Base-by-base conservation (phyloP, 2,329 filamentous ascomycete species). In the Orbilia ellipsospora region DNA sequence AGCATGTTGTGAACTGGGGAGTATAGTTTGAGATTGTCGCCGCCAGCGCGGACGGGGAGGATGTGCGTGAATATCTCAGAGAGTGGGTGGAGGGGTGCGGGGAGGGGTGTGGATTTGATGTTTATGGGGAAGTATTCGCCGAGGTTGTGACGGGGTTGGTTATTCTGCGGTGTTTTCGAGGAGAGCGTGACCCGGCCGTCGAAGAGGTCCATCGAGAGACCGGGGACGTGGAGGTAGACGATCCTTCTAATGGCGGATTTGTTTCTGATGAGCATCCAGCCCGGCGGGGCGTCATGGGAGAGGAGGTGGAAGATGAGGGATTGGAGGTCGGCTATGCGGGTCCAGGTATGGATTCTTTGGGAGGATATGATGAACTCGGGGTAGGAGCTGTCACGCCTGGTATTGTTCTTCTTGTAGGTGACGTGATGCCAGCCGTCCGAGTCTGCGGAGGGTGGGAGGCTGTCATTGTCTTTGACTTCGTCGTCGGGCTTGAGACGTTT, bases 191-290 rank as follows among this genome's bases (percentile, higher is more conserved):
- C 83, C 2, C 82, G 84, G 42, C 88, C 86, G 81, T 91, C 88
- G 83, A 98, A 96, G 91, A 98, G 95, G 77, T 89, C 91, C 80
- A 92, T 88, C 81, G 98, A 94, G 23, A 99, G 84, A 0, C 95
- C 95, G 10, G 95, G 95, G 10, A 97, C 89, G 91, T 97, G 94
- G 78, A 99, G 84, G 48, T 92, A 88, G 31, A 98, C 94, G 31
- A 96, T 90, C 83, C 95, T 96, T 77, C 88, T 85, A 79, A 91
- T 89, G 72, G 89, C 85, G 4, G 87, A 86, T 54, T 89, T 85
- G 79, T 91, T 86, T 73, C 84, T 84, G 57, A 91, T 85, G 52
- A 86, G 85, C 52, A 91, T 85, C 88, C 89, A 91, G 78, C 89
- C 87, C 13, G 89, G 89, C 1, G 87, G 86, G 1, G 85, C 80